phyloP scores from a whole-genome alignment of 441 rosid genomes.

The Lepidium campestre region DNA sequence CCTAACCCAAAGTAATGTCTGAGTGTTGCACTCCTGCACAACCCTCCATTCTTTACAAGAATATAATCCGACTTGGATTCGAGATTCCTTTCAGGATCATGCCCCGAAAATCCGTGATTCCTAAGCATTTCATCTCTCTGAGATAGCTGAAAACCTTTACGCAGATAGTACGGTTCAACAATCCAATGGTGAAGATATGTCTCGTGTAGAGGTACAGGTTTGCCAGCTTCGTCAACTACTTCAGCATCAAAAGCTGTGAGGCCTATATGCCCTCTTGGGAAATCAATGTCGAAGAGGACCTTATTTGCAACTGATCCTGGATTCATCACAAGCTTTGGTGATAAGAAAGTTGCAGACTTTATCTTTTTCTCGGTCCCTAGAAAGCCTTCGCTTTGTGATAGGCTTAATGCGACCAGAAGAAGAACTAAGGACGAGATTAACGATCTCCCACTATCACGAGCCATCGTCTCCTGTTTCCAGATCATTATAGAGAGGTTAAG shows the following conservation, averaged over 20 bases:
- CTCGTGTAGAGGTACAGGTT: slow-evolving; percentile 67
- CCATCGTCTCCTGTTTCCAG: slow-evolving; percentile 39
- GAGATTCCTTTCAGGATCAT: slow-evolving; percentile 2
- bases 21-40: slow-evolving; percentile 40
- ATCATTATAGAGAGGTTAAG: background rate
- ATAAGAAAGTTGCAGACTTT: slow-evolving; percentile 51
- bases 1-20: slow-evolving; percentile 71
- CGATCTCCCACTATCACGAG: slow-evolving; percentile 8
- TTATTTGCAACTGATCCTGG: slow-evolving; percentile 73
- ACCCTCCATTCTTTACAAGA: slow-evolving; percentile 45
- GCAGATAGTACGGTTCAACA: slow-evolving; percentile 39
- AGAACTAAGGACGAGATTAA: slow-evolving; percentile 27
- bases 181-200: slow-evolving; percentile 93
- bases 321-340: slow-evolving; percentile 57
- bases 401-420: slow-evolving; percentile 21
- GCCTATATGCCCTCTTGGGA: slow-evolving; percentile 82
- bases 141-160: slow-evolving; percentile 13
- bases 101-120: slow-evolving; percentile 15
- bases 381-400: slow-evolving; percentile 26
- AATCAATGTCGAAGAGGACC: slow-evolving; percentile 48
- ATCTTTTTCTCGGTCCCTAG: slow-evolving; percentile 24
- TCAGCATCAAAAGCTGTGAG: slow-evolving; percentile 62
- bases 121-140: slow-evolving; percentile 8
- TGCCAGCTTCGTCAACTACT: slow-evolving; percentile 67
- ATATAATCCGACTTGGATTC: slow-evolving; percentile 22